A percentile compares a stretch with the other conserved stretches of the same genome.
phyloP scores from a whole-genome alignment of 257 asterid species.

The Henckelia pumila region DNA sequence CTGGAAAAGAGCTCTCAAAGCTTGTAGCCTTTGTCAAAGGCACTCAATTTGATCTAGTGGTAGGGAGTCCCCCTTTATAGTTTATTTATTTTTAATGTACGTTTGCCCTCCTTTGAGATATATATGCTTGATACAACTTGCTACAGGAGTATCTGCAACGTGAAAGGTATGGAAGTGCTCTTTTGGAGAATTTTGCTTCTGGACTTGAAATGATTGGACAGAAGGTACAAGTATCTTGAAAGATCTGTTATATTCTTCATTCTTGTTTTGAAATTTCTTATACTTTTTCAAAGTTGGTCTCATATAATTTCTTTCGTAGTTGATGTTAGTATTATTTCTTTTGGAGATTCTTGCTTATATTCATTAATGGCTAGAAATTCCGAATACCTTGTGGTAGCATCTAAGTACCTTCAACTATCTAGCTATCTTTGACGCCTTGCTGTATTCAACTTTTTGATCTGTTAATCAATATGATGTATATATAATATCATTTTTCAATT shows the following conservation, averaged over 20 bases:
- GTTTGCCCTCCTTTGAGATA: slow-evolving; percentile 10
- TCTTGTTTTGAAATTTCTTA: slow-evolving; percentile 19
- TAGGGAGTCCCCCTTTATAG: slow-evolving; percentile 31
- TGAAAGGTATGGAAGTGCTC: slow-evolving; percentile 92
- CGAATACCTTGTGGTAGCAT: not conserved
- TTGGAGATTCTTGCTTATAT: too few species aligned
- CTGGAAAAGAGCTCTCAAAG: slow-evolving; percentile 97
- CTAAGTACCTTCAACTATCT: not conserved
- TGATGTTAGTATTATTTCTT: not conserved
- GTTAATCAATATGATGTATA: not conserved
- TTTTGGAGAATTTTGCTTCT: slow-evolving; percentile 85
- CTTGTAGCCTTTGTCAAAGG: slow-evolving; percentile 98
- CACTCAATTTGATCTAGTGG: slow-evolving; percentile 99
- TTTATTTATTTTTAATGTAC: slow-evolving; percentile 14
- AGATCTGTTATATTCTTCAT: slow-evolving; percentile 16
- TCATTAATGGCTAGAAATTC: not conserved
- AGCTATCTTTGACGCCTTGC: not conserved
- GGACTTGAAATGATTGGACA: slow-evolving; percentile 94
- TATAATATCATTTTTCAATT: too few species aligned
- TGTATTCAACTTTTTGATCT: not conserved
- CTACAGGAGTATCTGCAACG: slow-evolving; percentile 95
- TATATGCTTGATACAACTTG: slow-evolving; percentile 26
- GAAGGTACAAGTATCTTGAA: slow-evolving; percentile 53
- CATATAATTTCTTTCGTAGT: too few species aligned
- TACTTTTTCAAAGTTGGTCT: slow-evolving; percentile 8